phyloP scores from a whole-genome alignment of 768 basidiomycete species.

The Pisolithus albus region DNA sequence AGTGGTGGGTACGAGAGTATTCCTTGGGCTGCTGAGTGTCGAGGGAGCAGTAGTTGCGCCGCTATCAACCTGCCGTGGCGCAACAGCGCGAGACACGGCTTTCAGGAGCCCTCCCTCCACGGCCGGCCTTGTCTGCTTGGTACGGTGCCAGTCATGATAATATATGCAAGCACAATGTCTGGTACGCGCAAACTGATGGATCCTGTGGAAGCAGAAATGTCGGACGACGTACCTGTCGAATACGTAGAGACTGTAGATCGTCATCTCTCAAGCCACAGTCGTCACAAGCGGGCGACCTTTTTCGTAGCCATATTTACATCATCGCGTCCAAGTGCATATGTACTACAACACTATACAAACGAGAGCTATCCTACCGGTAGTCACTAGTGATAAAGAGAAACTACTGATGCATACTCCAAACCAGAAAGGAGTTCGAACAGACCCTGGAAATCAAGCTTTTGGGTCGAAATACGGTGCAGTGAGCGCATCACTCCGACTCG shows the following conservation, averaged over 20 bases:
- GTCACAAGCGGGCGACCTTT: too few species aligned
- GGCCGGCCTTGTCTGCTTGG: conserved; percentile 65
- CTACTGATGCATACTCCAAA: too few species aligned
- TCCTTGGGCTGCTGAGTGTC: conserved; percentile 50
- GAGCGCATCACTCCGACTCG: too few species aligned
- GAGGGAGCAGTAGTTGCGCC: conserved; percentile 30
- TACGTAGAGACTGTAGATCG: conserved; percentile 88
- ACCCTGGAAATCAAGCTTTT: too few species aligned
- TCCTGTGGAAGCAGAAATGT: background rate
- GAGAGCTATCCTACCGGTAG: too few species aligned
- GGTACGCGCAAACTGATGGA: conserved; percentile 6
- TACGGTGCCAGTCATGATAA: conserved; percentile 93
- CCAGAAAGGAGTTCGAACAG: too few species aligned
- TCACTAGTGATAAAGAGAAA: too few species aligned
- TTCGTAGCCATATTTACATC: too few species aligned
- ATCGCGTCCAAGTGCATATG: too few species aligned
- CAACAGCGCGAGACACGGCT: conserved; percentile 71
- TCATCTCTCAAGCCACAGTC: conserved; percentile 59
- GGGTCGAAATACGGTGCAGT: too few species aligned
- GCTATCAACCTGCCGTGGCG: conserved; percentile 26
- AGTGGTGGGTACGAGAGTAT: conserved; percentile 56
- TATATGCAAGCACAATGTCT: conserved; percentile 92
- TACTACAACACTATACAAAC: too few species aligned
- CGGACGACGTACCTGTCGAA: conserved; percentile 61
- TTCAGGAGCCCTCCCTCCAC: conserved; percentile 67